phyloP scores from a whole-genome alignment of 257 asterid genomes.

The Hygrophila difformis region DNA sequence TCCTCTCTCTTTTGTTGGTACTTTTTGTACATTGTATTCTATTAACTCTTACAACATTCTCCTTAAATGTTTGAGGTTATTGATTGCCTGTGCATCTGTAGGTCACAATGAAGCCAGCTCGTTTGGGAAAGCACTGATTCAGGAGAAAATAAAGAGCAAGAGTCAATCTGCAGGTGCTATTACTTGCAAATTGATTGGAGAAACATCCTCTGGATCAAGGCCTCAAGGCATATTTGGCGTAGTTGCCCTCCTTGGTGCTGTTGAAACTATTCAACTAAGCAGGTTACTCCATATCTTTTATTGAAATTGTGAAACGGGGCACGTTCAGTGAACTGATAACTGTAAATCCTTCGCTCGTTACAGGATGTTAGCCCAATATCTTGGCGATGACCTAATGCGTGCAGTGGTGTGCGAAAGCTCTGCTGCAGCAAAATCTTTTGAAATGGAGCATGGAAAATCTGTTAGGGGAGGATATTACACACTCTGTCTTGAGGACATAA shows the following conservation, averaged over 20 bases:
- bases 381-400: constrained; percentile 62
- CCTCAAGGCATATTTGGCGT: constrained; percentile 36
- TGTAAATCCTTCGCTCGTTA: constrained; percentile 3
- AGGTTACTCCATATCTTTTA: constrained; percentile 28
- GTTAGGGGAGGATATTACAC: constrained; percentile 23
- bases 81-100: constrained; percentile 18
- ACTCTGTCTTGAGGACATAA: constrained; percentile 44
- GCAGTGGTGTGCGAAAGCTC: constrained; percentile 49
- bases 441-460: constrained; percentile 22
- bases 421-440: constrained; percentile 28
- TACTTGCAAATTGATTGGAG: constrained; percentile 25
- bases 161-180: constrained; percentile 39
- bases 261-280: constrained; percentile 40
- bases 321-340: not conserved
- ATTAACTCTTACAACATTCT: not conserved
- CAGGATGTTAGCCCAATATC: constrained; percentile 48
- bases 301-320: not conserved
- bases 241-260: constrained; percentile 58
- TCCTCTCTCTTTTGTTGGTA: too few relatives aligned
- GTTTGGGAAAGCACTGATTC: constrained; percentile 14
- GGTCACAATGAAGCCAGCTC: constrained; percentile 16
- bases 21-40: too few relatives aligned
- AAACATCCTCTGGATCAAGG: constrained; percentile 10
- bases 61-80: not conserved
- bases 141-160: constrained; percentile 24